A percentile compares a stretch with the other conserved stretches of the same genome.
Evolutionary conservation across 257 asterid genomes (phyloP).

Genomic region (Coffea eugenioides): DNA sequence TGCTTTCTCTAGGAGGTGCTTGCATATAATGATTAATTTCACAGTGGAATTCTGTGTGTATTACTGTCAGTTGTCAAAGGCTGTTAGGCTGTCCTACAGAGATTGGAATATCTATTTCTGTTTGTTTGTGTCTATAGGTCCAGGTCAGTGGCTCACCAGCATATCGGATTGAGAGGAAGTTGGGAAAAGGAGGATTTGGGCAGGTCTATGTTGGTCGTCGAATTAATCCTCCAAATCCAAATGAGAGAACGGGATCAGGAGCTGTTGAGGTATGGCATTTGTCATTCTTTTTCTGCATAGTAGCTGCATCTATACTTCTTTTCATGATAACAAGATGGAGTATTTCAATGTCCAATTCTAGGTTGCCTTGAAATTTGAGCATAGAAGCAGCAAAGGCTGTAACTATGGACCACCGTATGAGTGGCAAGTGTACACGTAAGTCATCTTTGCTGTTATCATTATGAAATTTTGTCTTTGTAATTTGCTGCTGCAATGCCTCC

Average conservation of each 20-base stretch:
- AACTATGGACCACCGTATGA: conserved; percentile 76
- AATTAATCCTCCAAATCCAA: conserved; percentile 36
- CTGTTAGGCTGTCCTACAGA: background rate
- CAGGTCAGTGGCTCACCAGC: conserved; percentile 81
- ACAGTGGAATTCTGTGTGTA: background rate
- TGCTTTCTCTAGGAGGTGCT: background rate
- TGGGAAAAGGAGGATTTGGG: conserved; percentile 97
- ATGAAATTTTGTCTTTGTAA: conserved; percentile 10
- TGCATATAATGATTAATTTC: background rate
- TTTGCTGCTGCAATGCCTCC: conserved; percentile 11
- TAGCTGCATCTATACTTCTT: background rate
- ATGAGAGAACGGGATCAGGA: conserved; percentile 60
- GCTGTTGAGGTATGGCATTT: conserved; percentile 48
- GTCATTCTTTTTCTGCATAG: background rate
- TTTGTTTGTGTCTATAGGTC: conserved; percentile 41
- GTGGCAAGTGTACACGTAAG: conserved; percentile 91
- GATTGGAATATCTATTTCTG: background rate
- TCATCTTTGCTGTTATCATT: background rate
- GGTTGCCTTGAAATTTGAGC: conserved; percentile 92
- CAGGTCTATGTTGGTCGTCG: conserved; percentile 91
- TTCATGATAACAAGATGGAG: background rate
- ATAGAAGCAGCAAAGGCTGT: conserved; percentile 81
- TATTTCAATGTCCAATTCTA: conserved; percentile 18
- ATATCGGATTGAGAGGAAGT: conserved; percentile 61
- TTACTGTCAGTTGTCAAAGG: background rate